phyloP scores from a whole-genome alignment of 176 grass and related monocot species.

The Musa beccarii region DNA sequence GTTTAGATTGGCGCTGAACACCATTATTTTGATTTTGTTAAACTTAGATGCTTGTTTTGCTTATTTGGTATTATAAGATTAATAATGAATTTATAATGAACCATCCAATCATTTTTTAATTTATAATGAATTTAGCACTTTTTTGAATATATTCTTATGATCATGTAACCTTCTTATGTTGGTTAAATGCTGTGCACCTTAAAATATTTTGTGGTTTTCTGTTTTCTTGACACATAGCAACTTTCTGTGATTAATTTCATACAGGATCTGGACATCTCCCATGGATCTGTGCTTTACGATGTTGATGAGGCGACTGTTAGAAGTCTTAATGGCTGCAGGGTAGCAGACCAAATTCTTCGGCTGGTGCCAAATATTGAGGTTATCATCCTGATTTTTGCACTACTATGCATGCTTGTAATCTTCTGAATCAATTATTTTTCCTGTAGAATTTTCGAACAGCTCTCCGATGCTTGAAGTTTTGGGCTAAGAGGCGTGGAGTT shows the following conservation, averaged over 20 bases:
- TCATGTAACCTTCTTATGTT: not conserved
- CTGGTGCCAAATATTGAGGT: constrained; percentile 91
- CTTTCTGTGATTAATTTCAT: constrained; percentile 9
- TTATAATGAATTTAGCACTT: too few species aligned
- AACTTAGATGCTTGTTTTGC: too few species aligned
- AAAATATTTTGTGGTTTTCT: too few species aligned
- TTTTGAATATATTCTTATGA: too few species aligned
- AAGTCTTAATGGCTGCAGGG: constrained; percentile 97
- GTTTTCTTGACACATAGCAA: too few species aligned
- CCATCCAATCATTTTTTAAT: too few species aligned
- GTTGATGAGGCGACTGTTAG: constrained; percentile 83
- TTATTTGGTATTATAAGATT: too few species aligned
- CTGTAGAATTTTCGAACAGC: constrained; percentile 75
- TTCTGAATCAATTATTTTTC: constrained; percentile 11
- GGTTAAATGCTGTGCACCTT: not conserved
- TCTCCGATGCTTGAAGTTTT: constrained; percentile 81
- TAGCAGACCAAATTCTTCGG: constrained; percentile 86
- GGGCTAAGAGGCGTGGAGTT: constrained; percentile 84
- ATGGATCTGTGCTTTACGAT: constrained; percentile 72
- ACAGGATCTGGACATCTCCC: constrained; percentile 88
- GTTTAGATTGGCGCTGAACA: too few species aligned
- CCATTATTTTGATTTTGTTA: too few species aligned
- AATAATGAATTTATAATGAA: too few species aligned
- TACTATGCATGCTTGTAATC: constrained; percentile 3
- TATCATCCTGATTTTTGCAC: constrained; percentile 23